A percentile compares a stretch with the other conserved stretches of the same genome.
Evolutionary conservation across 768 basidiomycete species (phyloP).

Genomic region (Gymnopilus dilepis): DNA sequence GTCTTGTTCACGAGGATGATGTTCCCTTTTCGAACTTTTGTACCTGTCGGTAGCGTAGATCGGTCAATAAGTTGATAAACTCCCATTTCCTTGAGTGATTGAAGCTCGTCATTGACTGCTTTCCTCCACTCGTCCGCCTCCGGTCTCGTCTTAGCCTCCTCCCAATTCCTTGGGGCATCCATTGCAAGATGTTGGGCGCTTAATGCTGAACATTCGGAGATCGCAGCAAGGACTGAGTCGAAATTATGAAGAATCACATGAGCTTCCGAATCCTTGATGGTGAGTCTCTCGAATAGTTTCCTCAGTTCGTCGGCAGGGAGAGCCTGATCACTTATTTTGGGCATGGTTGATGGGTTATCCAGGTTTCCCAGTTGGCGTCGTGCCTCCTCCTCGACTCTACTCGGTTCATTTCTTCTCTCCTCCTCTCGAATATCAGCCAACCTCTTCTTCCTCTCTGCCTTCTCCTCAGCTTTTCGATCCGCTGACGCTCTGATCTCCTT

Average conservation of each 20-base stretch:
- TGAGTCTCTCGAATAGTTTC: neutral
- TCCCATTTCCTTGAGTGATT: conserved; percentile 31
- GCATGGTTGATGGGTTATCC: neutral
- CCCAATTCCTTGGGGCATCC: conserved; percentile 22
- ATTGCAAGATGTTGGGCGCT: conserved; percentile 5
- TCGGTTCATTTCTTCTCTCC: neutral
- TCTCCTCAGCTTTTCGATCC: neutral
- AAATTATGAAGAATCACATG: neutral
- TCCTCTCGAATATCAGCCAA: neutral
- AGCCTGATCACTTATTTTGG: neutral
- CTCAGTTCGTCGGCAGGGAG: neutral
- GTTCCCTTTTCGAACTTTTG: conserved; percentile 29
- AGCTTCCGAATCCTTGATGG: neutral
- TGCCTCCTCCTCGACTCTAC: neutral
- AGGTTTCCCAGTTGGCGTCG: neutral
- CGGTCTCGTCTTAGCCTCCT: conserved; percentile 30
- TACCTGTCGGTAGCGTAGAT: conserved; percentile 17
- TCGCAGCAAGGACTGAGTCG: conserved; percentile 6
- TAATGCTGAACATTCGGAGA: neutral
- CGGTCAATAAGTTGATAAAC: conserved; percentile 34
- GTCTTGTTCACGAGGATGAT: conserved; percentile 18
- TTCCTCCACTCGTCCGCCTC: conserved; percentile 27
- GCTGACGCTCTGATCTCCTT: neutral
- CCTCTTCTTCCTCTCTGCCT: neutral
- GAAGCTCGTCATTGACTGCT: conserved; percentile 29